Conservation (phyloP, 2,329 filamentous ascomycete species). For the Metarhizium guizhouense region DNA sequence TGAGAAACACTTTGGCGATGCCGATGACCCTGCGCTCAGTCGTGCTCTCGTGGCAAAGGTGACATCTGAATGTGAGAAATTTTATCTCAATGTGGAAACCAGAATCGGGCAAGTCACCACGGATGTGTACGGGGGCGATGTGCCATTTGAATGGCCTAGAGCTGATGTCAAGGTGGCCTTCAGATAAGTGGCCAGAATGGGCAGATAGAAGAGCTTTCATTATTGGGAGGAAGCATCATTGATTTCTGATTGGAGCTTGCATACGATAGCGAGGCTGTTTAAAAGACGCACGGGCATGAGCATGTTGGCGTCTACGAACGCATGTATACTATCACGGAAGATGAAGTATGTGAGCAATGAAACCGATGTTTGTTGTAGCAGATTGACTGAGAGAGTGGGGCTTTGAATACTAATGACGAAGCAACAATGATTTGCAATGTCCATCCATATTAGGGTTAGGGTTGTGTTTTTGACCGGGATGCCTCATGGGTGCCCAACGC, state of each 20-base stretch:
- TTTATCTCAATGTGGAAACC: constrained; percentile 53
- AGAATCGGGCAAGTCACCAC: constrained; percentile 51
- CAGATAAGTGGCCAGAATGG: constrained; percentile 12
- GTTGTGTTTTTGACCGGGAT: not conserved
- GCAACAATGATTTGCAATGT: not conserved
- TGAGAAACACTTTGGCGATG: constrained; percentile 94
- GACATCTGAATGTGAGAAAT: constrained; percentile 51
- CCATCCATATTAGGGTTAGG: constrained; percentile 1
- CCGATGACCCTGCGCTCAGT: constrained; percentile 62
- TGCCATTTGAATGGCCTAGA: constrained; percentile 58
- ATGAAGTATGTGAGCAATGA: constrained; percentile 1
- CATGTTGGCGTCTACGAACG: constrained; percentile 4
- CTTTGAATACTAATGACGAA: no score
- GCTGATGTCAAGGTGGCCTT: constrained; percentile 54
- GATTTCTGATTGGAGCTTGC: constrained; percentile 1
- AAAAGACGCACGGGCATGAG: not conserved
- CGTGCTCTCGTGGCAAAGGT: constrained; percentile 49
- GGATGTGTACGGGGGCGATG: constrained; percentile 56
- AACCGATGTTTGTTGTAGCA: not conserved
- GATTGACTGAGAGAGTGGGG: no score
- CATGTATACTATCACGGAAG: constrained; percentile 4
- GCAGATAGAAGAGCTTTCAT: not conserved
- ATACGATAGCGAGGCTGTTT: not conserved
- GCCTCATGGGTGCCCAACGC: not conserved
- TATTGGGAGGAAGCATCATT: not conserved